Percentiles rank a stretch among this genome's conserved stretches.
Evolutionary conservation across 768 basidiomycete species (phyloP).

Genomic region (Glaciozyma martinii): DNA sequence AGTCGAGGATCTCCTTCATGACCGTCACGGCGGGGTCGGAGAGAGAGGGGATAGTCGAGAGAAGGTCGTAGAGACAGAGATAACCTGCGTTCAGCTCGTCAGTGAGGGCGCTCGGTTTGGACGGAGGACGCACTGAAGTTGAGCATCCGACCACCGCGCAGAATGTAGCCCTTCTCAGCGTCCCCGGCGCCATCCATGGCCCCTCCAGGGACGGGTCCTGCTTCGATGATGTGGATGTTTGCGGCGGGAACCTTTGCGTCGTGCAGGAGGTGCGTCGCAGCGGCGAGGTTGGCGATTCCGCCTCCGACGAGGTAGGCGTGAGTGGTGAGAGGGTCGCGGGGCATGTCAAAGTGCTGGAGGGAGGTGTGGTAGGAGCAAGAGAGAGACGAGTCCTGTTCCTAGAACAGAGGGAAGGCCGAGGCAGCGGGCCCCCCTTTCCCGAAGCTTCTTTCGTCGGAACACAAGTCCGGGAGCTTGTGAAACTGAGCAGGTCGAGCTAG

Average conservation of each 20-base stretch:
- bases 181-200: background rate
- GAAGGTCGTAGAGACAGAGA: background rate
- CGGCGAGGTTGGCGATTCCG: background rate
- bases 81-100: background rate
- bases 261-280: background rate
- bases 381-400: too few relatives aligned
- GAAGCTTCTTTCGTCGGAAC: too few relatives aligned
- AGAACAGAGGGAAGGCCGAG: too few relatives aligned
- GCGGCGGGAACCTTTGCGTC: background rate
- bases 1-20: background rate
- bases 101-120: background rate
- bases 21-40: background rate
- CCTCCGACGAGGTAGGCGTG: background rate
- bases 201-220: background rate
- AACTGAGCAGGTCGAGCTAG: too few relatives aligned
- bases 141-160: background rate
- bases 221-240: background rate
- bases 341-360: too few relatives aligned
- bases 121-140: background rate
- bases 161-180: background rate
- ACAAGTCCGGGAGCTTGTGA: too few relatives aligned
- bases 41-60: background rate
- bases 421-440: too few relatives aligned
- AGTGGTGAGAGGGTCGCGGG: background rate
- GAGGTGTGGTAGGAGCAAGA: too few relatives aligned